A percentile compares a stretch with the other conserved stretches of the same genome.
Conservation (phyloP, 805 yeast species). For the Suhomyces prunicola region DNA sequence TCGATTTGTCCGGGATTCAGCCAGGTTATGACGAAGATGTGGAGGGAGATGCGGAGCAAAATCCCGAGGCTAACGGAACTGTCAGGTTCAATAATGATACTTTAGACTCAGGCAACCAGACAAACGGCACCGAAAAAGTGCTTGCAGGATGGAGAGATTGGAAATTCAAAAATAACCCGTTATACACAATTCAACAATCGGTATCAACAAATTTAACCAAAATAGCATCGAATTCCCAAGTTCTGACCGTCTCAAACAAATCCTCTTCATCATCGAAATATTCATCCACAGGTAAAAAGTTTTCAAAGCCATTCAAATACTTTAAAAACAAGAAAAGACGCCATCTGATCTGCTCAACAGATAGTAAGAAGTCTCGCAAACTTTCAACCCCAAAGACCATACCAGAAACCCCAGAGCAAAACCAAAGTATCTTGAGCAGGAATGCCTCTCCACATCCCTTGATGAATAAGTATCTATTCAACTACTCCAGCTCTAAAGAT, state of each 20-base stretch:
- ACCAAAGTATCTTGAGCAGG: neutral
- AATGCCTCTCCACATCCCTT: conserved; percentile 48
- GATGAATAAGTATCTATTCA: conserved; percentile 57
- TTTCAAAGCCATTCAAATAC: conserved; percentile 19
- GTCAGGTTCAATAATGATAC: neutral
- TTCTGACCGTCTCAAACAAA: conserved; percentile 15
- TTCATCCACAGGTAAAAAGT: conserved; percentile 13
- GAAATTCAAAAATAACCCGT: conserved; percentile 73
- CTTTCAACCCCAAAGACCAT: neutral
- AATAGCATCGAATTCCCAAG: conserved; percentile 11
- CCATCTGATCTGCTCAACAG: neutral
- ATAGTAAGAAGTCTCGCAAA: conserved; percentile 2
- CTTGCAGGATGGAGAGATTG: conserved; percentile 91
- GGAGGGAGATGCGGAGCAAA: neutral
- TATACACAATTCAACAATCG: conserved; percentile 41
- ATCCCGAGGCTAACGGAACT: neutral
- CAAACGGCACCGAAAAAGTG: conserved; percentile 24
- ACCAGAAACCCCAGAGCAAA: neutral
- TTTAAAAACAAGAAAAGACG: conserved; percentile 13
- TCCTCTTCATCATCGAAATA: conserved; percentile 14
- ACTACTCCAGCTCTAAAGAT: conserved; percentile 67
- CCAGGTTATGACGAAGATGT: conserved; percentile 28
- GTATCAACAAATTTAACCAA: conserved; percentile 15
- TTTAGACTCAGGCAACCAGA: neutral
- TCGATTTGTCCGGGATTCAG: conserved; percentile 55